A percentile compares a stretch with the other conserved stretches of the same genome.
phyloP scores from a whole-genome alignment of 768 basidiomycete genomes.

The Gymnopilus dilepis region DNA sequence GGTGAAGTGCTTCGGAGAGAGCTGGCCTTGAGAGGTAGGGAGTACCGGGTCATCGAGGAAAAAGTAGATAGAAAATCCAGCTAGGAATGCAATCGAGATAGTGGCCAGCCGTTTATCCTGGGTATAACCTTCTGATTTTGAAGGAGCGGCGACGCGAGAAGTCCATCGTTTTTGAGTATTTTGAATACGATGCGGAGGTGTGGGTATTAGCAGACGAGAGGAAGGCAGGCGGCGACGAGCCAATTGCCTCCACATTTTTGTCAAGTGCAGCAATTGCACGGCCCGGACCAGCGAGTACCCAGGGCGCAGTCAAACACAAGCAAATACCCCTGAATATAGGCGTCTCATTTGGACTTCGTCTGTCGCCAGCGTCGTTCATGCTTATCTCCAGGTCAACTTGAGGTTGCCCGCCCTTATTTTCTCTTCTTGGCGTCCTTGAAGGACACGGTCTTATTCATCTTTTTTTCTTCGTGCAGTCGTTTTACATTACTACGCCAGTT shows the following conservation, averaged over 20 bases:
- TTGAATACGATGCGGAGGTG: background rate
- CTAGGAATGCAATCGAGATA: slow-evolving; percentile 43
- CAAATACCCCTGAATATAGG: slow-evolving; percentile 22
- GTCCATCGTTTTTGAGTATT: background rate
- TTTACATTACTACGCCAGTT: slow-evolving; percentile 26
- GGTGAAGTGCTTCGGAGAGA: slow-evolving; percentile 61
- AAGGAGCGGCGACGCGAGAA: background rate
- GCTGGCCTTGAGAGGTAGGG: slow-evolving; percentile 44
- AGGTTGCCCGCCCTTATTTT: slow-evolving; percentile 34
- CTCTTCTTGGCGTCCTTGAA: slow-evolving; percentile 29
- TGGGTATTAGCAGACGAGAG: background rate
- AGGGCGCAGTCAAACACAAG: slow-evolving; percentile 16
- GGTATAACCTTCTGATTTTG: background rate
- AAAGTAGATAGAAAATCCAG: slow-evolving; percentile 53
- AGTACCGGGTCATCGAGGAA: slow-evolving; percentile 53
- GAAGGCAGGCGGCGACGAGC: background rate
- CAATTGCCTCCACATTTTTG: slow-evolving; percentile 20
- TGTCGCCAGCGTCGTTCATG: slow-evolving; percentile 1
- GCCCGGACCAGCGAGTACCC: slow-evolving; percentile 4
- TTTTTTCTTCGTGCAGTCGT: slow-evolving; percentile 13
- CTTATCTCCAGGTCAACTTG: slow-evolving; percentile 29
- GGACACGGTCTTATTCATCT: slow-evolving; percentile 14
- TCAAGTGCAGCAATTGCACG: background rate
- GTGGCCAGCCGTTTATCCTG: slow-evolving; percentile 24
- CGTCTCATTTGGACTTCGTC: background rate